Evolutionary conservation across 2,329 filamentous ascomycete species (phyloP).

Genomic region (Xylariaceae sp.): DNA sequence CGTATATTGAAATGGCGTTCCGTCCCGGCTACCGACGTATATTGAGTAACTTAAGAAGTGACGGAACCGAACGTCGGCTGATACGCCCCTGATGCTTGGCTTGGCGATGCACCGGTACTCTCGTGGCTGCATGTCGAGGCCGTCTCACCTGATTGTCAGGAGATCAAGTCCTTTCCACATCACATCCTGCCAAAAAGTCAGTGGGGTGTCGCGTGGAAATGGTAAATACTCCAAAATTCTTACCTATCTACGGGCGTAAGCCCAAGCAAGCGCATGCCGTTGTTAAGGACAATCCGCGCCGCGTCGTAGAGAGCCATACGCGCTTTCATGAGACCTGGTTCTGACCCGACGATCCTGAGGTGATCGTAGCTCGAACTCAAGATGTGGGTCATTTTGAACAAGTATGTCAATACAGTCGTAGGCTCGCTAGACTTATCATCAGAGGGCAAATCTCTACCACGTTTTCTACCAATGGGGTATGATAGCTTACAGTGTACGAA

Average conservation of each 20-base stretch:
- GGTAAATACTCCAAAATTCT: background rate
- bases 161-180: slow-evolving; percentile 8
- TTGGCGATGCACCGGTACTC: background rate
- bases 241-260: slow-evolving; percentile 75
- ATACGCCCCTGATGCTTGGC: slow-evolving; percentile 2
- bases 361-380: slow-evolving; percentile 83
- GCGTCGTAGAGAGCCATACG: slow-evolving; percentile 80
- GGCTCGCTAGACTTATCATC: slow-evolving; percentile 57
- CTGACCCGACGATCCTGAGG: slow-evolving; percentile 80
- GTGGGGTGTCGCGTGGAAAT: background rate
- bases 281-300: slow-evolving; percentile 75
- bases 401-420: slow-evolving; percentile 63
- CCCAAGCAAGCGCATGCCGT: slow-evolving; percentile 83
- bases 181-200: slow-evolving; percentile 26
- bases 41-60: background rate
- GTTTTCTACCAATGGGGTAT: background rate
- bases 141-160: background rate
- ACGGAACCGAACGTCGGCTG: background rate
- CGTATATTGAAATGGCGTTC: slow-evolving; percentile 5
- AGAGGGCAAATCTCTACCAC: background rate
- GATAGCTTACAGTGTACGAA: slow-evolving; percentile 68
- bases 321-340: slow-evolving; percentile 72
- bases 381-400: slow-evolving; percentile 77
- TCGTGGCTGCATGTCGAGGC: background rate
- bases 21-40: background rate